phyloP scores from a whole-genome alignment of 306 rosid genomes.

The Cicer cuneatum region DNA sequence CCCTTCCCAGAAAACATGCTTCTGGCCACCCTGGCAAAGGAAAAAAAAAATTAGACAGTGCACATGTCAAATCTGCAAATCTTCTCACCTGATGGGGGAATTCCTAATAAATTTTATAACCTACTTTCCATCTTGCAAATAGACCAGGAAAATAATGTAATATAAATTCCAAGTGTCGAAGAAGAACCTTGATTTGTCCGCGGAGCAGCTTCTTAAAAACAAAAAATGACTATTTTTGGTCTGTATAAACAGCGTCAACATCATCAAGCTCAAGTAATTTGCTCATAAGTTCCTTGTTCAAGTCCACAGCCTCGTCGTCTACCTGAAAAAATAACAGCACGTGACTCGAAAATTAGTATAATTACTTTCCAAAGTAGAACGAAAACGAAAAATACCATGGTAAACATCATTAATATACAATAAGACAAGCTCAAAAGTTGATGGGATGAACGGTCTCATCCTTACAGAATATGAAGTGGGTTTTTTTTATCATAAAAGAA shows the following conservation, averaged over 20 bases:
- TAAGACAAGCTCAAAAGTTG: slow-evolving; percentile 19
- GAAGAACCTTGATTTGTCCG: slow-evolving; percentile 40
- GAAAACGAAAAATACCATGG: slow-evolving; percentile 1
- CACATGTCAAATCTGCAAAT: slow-evolving; percentile 38
- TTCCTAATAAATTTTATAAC: slow-evolving; percentile 19
- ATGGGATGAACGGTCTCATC: slow-evolving; percentile 26
- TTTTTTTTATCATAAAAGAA: not conserved
- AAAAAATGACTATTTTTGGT: slow-evolving; percentile 64
- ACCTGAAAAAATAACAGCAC: slow-evolving; percentile 64
- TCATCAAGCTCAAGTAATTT: slow-evolving; percentile 92
- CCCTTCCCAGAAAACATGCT: slow-evolving; percentile 36
- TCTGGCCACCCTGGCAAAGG: slow-evolving; percentile 20
- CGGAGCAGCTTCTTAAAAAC: slow-evolving; percentile 41
- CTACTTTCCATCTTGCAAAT: slow-evolving; percentile 36
- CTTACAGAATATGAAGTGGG: slow-evolving; percentile 12
- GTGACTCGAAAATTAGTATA: slow-evolving; percentile 10
- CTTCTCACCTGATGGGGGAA: slow-evolving; percentile 27
- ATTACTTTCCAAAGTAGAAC: slow-evolving; percentile 30
- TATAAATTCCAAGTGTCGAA: slow-evolving; percentile 20
- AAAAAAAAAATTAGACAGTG: slow-evolving; percentile 19
- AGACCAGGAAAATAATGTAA: slow-evolving; percentile 37
- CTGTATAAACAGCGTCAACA: slow-evolving; percentile 94
- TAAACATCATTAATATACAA: not conserved
- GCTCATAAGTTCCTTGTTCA: slow-evolving; percentile 84
- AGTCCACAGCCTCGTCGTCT: slow-evolving; percentile 90